phyloP scores from a whole-genome alignment of 768 basidiomycete species.

The Astraeus odoratus region DNA sequence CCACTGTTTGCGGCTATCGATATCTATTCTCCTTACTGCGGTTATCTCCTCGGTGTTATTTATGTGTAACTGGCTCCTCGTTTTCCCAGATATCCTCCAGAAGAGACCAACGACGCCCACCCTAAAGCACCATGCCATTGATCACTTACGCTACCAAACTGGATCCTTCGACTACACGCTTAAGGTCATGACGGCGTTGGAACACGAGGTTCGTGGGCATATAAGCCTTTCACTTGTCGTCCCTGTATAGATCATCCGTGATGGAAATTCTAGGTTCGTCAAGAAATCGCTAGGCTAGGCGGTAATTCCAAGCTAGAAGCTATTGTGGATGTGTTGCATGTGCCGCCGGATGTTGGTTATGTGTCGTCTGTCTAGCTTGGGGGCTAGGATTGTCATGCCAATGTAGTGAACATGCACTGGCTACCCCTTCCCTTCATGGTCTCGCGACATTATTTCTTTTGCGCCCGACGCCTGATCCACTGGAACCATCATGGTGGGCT shows the following conservation, averaged over 20 bases:
- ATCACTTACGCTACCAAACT: constrained; percentile 68
- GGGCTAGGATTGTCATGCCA: too few species aligned
- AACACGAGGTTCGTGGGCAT: constrained; percentile 39
- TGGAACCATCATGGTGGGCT: too few species aligned
- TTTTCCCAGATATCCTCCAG: constrained; percentile 71
- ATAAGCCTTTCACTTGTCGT: background rate
- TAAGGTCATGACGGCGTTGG: constrained; percentile 57
- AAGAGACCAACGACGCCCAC: constrained; percentile 84
- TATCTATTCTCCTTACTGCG: background rate
- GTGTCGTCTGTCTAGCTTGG: too few species aligned
- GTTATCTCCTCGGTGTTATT: background rate
- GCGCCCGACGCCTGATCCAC: too few species aligned
- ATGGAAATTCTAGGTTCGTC: constrained; percentile 40
- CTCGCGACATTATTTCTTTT: too few species aligned
- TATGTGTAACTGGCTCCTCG: background rate
- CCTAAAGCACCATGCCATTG: constrained; percentile 74
- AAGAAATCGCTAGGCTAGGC: constrained; percentile 67
- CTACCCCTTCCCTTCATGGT: too few species aligned
- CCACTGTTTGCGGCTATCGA: background rate
- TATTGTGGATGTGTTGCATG: constrained; percentile 49
- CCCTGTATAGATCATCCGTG: background rate
- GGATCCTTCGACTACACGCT: constrained; percentile 84
- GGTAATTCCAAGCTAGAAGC: constrained; percentile 63
- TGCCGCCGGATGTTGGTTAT: constrained; percentile 26
- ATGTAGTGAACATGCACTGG: too few species aligned